phyloP scores from a whole-genome alignment of 1,284 basidiomycete genomes.

The Marasmius tenuissimus region DNA sequence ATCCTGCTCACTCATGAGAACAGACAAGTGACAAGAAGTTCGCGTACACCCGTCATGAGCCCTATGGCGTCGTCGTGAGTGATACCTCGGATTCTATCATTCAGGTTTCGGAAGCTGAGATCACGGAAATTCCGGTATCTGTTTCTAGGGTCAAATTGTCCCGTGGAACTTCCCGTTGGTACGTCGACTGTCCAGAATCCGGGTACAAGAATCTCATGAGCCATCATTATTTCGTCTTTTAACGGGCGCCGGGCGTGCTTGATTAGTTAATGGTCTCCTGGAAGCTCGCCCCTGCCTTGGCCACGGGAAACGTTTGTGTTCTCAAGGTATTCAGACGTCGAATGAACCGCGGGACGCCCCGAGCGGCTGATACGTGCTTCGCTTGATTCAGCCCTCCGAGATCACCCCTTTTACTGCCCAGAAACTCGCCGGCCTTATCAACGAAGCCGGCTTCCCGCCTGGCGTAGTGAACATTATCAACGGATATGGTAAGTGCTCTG shows the following conservation, averaged over 20 bases:
- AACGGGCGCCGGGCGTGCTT: neutral
- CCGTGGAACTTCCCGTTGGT: slow-evolving; percentile 55
- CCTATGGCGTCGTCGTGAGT: slow-evolving; percentile 75
- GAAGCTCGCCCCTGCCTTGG: slow-evolving; percentile 84
- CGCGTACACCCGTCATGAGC: slow-evolving; percentile 81
- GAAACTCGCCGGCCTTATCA: slow-evolving; percentile 33
- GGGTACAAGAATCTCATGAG: neutral
- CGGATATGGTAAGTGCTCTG: slow-evolving; percentile 52
- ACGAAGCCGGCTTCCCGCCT: slow-evolving; percentile 59
- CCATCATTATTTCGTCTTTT: neutral
- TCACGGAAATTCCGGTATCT: neutral
- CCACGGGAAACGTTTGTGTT: slow-evolving; percentile 78
- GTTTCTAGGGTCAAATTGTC: slow-evolving; percentile 61
- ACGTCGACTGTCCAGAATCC: neutral
- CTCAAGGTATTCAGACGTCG: slow-evolving; percentile 48
- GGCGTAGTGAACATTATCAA: slow-evolving; percentile 72
- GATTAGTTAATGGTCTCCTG: slow-evolving; percentile 56
- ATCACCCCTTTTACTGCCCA: slow-evolving; percentile 69
- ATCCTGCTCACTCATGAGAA: neutral
- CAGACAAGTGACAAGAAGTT: slow-evolving; percentile 63
- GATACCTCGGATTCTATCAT: neutral
- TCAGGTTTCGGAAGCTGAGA: neutral
- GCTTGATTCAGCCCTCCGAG: slow-evolving; percentile 54
- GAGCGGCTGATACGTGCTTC: too few relatives aligned
- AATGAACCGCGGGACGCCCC: too few relatives aligned